Conservation (phyloP, 768 basidiomycete species). For the Rhizopogon salebrosus region DNA sequence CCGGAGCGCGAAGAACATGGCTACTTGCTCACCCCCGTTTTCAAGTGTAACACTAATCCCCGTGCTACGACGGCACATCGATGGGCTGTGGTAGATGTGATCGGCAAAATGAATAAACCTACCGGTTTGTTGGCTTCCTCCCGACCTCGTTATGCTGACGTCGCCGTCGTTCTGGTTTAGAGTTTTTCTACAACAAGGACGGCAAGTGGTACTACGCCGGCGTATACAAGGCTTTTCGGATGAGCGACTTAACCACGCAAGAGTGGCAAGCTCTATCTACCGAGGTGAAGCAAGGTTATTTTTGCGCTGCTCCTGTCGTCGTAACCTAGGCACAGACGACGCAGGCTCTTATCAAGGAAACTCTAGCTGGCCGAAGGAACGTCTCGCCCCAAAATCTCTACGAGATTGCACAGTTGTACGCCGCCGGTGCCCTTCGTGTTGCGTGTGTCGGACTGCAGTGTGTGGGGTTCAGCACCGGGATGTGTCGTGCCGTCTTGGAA, state of each 20-base stretch:
- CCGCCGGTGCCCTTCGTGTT: conserved; percentile 65
- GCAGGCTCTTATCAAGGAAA: conserved; percentile 66
- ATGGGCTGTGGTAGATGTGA: conserved; percentile 63
- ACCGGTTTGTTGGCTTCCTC: conserved; percentile 41
- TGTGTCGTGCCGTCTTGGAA: conserved; percentile 64
- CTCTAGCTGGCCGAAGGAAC: conserved; percentile 65
- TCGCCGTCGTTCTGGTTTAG: conserved; percentile 29
- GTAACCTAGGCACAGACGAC: conserved; percentile 42
- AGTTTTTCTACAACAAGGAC: conserved; percentile 79
- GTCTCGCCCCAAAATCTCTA: conserved; percentile 74
- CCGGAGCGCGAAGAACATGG: conserved; percentile 80
- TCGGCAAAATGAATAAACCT: conserved; percentile 51
- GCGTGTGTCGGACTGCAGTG: conserved; percentile 74
- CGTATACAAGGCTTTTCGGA: conserved; percentile 60
- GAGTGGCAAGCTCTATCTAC: conserved; percentile 66
- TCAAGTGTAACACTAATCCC: conserved; percentile 78
- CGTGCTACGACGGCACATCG: conserved; percentile 72
- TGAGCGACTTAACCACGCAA: conserved; percentile 58
- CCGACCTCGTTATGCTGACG: neutral
- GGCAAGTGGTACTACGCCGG: conserved; percentile 84
- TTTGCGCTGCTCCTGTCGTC: neutral
- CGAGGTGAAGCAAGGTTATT: conserved; percentile 42
- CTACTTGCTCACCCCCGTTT: conserved; percentile 66
- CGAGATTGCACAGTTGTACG: conserved; percentile 69
- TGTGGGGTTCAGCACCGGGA: conserved; percentile 63